Evolutionary conservation across 345 rosid species (phyloP), one percentile per base, ranked within the genome.

Genomic region (Barbarea vulgaris): DNA sequence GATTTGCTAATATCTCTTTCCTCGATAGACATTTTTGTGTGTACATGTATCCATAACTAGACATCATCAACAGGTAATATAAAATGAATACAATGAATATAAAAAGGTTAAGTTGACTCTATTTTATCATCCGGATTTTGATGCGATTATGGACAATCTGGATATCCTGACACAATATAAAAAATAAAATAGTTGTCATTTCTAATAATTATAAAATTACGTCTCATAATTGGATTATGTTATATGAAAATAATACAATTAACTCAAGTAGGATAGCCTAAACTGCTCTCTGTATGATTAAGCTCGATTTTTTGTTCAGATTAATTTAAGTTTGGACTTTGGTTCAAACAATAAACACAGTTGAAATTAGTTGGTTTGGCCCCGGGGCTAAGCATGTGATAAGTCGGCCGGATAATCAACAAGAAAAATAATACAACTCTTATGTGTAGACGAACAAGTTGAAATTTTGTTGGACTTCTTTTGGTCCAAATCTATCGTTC

Each of bases 61-160:
- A 36, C 31, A 17, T 72, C 69, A 41, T 63, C 69, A 41, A 6
- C 37, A 72, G 63, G 64, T 18, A 24, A 63, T 28, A 51, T 36
- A 51, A n/a, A n/a, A n/a, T 24, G 47, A 64, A 36, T 36, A 64
- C 57, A 64, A 33, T 54, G 57, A 22, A 74, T 34, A 24, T n/a
- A 5, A 74, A 24, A 44, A 55, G 21, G 21, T 56, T 18, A 65
- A 18, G 27, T 44, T n/a, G 25, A 56, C 7, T n/a, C 27, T 33
- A n/a, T 15, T 64, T 64, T 10, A 64, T 21, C 19, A 21, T 64
- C 50, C 3, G 27, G 58, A 58, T 57, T 59, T 59, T 70, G 44
- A 34, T 59, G 19, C 19, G 12, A 33, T n/a, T 42, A 21, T 46
- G 22, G 55, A 53, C 64, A 7, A 74, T 64, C 19, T 31, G 46